phyloP scores from a whole-genome alignment of 495 filamentous ascomycete genomes.

The Annulohypoxylon bovei region DNA sequence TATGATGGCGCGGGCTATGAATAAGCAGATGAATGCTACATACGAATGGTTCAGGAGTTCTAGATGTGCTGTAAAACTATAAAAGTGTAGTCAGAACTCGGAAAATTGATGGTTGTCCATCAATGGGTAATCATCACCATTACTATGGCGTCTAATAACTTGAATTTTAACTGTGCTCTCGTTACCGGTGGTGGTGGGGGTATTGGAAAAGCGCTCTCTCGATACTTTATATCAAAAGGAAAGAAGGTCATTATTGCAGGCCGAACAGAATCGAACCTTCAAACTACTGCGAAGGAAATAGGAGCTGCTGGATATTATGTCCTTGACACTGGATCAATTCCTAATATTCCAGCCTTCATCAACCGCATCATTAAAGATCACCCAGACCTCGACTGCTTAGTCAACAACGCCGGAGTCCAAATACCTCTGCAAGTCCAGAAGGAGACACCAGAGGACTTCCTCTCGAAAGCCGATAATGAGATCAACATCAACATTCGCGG shows the following conservation, averaged over 20 bases:
- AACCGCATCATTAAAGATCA: not conserved
- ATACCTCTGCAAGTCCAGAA: not conserved
- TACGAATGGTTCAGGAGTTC: not conserved
- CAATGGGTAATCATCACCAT: not conserved
- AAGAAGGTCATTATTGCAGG: conserved; percentile 7
- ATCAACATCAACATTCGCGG: conserved; percentile 12
- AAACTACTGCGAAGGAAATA: conserved; percentile 2
- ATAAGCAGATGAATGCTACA: not conserved
- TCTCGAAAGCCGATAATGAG: conserved; percentile 10
- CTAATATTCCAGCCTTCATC: conserved; percentile 1
- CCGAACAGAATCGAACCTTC: conserved; percentile 1
- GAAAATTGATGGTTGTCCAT: not conserved
- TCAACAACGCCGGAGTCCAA: conserved; percentile 5
- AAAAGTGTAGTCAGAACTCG: not conserved
- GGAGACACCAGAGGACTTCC: conserved; percentile 7
- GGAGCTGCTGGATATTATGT: conserved; percentile 6
- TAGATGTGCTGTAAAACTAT: not conserved
- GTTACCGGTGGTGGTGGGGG: conserved; percentile 3
- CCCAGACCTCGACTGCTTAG: conserved; percentile 7
- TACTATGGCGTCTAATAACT: not conserved
- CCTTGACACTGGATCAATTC: conserved; percentile 1
- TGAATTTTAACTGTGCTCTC: conserved; percentile 8
- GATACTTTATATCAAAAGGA: conserved; percentile 9
- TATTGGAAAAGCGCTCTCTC: conserved; percentile 2
- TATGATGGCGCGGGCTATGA: not conserved